Evolutionary conservation across 208 protist genomes (phyloP), one percentile per base, ranked within the genome.

Genomic region (Plasmodiophora brassicae): DNA sequence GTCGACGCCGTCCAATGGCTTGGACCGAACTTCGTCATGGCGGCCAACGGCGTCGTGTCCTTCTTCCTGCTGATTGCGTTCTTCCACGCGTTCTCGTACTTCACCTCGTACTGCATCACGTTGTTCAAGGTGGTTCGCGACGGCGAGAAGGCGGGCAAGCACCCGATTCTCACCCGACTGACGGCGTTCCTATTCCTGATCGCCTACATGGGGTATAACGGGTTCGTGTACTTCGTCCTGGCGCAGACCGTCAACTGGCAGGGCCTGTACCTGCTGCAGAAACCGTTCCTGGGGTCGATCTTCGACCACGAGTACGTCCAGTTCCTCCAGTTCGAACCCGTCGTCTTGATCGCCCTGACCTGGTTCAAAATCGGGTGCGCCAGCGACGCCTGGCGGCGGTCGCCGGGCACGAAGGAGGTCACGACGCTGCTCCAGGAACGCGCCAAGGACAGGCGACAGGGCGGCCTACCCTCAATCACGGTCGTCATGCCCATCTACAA

Each of bases 401-500:
- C 65, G 5, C 65, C 65, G 32, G 41, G 41, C 65, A 38, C 5
- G 20, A 5, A 32, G 14, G 65, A 78, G 20, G 65, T 78, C n/a
- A 36, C 65, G 65, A 32, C 14, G 10, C n/a, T 78, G 65, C 65
- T 78, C 5, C 5, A 38, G n/a, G 65, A 5, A 5, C 14, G n/a
- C 32, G 65, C n/a, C 32, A 32, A 8, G 10, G n/a, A 32, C 20
- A 78, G 41, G 65, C 32, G 41, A 32, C 32, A 78, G 5, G 65
- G 65, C 20, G 50, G 50, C 20, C 65, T 78, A 5, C 65, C 65
- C 10, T n/a, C 65, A 5, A 78, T 78, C 65, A 78, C 65, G 14
- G 65, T 78, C n/a, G 65, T 78, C 14, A 78, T 78, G 65, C 65
- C 65, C 5, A 78, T 78, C 65, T 78, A 78, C n/a, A 78, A 78